Percentiles rank a stretch among this genome's conserved stretches.
These are phyloP conservation scores for Ilyonectria sp. DNA, from an alignment of 2,329 filamentous ascomycete species.

Conservation along the genomic window DNA sequence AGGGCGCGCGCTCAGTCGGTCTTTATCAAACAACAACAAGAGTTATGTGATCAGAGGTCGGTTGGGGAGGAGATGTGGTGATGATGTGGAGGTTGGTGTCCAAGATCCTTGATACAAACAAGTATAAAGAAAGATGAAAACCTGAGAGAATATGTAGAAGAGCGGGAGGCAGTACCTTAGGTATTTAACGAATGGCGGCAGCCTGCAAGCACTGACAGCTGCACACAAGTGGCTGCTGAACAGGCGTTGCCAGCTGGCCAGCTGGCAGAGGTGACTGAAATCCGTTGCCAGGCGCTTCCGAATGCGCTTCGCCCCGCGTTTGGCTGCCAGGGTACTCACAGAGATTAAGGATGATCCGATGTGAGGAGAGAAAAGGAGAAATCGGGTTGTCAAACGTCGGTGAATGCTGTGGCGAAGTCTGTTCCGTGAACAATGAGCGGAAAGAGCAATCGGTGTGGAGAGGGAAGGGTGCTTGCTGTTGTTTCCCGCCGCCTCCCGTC, in stretches of 20 bases:
- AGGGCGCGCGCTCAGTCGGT: conserved; percentile 1
- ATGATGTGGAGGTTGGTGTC: background rate
- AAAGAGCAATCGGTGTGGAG: conserved; percentile 12
- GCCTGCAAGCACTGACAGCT: conserved; percentile 10
- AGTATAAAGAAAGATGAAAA: background rate
- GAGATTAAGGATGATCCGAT: conserved; percentile 1
- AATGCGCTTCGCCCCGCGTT: background rate
- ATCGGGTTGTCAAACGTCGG: conserved; percentile 8
- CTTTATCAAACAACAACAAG: conserved; percentile 3
- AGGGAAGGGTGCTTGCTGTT: conserved; percentile 12
- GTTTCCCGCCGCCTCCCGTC: conserved; percentile 5
- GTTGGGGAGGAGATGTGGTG: background rate
- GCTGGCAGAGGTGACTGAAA: conserved; percentile 24
- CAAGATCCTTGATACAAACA: background rate
- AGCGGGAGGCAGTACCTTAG: conserved; percentile 5
- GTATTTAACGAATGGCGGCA: conserved; percentile 2
- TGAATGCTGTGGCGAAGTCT: conserved; percentile 4
- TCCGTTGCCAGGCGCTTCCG: background rate
- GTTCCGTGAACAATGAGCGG: conserved; percentile 1
- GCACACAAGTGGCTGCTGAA: background rate
- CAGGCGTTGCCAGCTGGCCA: conserved; percentile 20
- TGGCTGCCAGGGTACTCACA: background rate
- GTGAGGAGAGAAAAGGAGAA: background rate
- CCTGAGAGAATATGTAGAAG: background rate
- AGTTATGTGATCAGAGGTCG: background rate